Percentiles rank a stretch among this genome's conserved stretches.
Evolutionary conservation across 768 basidiomycete species (phyloP).

Genomic region (Hericium rajendrae): DNA sequence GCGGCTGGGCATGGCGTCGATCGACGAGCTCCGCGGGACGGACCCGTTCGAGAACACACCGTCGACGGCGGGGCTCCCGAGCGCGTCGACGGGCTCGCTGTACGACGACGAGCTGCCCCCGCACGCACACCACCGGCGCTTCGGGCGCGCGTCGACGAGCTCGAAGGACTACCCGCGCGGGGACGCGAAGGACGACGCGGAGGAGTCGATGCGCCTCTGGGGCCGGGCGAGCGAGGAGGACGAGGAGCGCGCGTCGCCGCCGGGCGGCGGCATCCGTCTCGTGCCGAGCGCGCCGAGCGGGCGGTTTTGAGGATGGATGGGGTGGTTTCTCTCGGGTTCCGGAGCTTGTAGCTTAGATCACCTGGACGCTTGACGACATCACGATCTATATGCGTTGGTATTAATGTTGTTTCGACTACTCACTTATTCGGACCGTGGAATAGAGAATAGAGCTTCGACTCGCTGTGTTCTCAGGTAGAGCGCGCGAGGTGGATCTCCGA

Average conservation of each 20-base stretch:
- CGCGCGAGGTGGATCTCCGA: too few relatives aligned
- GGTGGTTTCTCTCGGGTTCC: not conserved
- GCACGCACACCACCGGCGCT: slow-evolving; percentile 14
- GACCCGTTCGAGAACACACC: slow-evolving; percentile 9
- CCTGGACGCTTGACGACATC: not conserved
- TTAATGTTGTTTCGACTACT: not conserved
- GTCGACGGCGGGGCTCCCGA: not conserved
- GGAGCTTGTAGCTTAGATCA: not conserved
- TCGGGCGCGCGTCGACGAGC: slow-evolving; percentile 30
- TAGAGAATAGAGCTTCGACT: not conserved
- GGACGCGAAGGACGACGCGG: slow-evolving; percentile 37
- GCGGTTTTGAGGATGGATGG: not conserved
- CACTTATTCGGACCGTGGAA: not conserved
- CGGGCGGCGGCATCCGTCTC: slow-evolving; percentile 10
- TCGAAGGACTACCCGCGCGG: slow-evolving; percentile 30
- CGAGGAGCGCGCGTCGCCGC: not conserved
- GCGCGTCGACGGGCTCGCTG: not conserved
- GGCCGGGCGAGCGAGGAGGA: slow-evolving; percentile 2
- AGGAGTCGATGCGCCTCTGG: slow-evolving; percentile 52
- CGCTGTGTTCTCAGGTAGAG: too few relatives aligned
- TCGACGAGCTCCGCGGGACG: not conserved
- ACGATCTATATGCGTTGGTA: not conserved
- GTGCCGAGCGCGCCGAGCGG: slow-evolving; percentile 1
- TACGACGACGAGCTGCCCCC: not conserved
- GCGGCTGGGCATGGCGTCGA: not conserved